phyloP scores from a whole-genome alignment of 208 protist species.

The Leishmania mexicana region DNA sequence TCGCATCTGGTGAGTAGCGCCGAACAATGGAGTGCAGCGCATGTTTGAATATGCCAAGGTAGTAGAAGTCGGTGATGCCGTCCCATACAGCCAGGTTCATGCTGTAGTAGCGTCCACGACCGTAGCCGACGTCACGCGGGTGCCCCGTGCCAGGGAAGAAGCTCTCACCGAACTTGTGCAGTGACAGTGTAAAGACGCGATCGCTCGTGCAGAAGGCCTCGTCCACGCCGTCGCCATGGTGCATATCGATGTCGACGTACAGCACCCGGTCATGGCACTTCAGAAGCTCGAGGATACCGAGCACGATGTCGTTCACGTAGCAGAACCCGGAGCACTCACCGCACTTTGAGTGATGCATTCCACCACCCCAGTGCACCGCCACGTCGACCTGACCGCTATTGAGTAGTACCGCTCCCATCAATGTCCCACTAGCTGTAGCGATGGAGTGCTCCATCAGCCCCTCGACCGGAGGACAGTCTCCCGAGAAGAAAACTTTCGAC shows the following conservation, averaged over 20 bases:
- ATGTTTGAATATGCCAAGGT: slow-evolving; percentile 77
- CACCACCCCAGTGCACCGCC: slow-evolving; percentile 99
- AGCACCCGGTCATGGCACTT: slow-evolving; percentile 97
- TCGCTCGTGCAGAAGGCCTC: slow-evolving; percentile 99
- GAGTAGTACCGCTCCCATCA: slow-evolving; percentile 87
- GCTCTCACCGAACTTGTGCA: slow-evolving; percentile 99
- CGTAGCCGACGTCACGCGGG: slow-evolving; percentile 81
- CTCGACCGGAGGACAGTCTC: slow-evolving; percentile 89
- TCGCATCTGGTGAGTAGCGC: slow-evolving; percentile 87
- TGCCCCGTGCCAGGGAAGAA: slow-evolving; percentile 99
- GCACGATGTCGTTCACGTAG: slow-evolving; percentile 99
- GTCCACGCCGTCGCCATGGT: slow-evolving; percentile 99
- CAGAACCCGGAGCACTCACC: slow-evolving; percentile 99
- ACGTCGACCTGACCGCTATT: slow-evolving; percentile 79
- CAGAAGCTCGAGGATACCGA: slow-evolving; percentile 99
- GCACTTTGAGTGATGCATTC: slow-evolving; percentile 98
- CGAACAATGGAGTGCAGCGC: slow-evolving; percentile 62
- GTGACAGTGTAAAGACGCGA: slow-evolving; percentile 99
- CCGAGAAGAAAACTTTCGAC: slow-evolving; percentile 85
- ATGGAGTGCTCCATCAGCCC: slow-evolving; percentile 89
- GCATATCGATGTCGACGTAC: slow-evolving; percentile 99
- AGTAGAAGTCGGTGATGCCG: slow-evolving; percentile 92
- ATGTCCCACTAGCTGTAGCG: slow-evolving; percentile 78
- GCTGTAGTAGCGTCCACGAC: slow-evolving; percentile 77
- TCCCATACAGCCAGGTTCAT: slow-evolving; percentile 92